These are phyloP conservation scores for Aspergillus alliaceus DNA, from an alignment of 2,329 filamentous ascomycete species.

Conservation along the genomic window DNA sequence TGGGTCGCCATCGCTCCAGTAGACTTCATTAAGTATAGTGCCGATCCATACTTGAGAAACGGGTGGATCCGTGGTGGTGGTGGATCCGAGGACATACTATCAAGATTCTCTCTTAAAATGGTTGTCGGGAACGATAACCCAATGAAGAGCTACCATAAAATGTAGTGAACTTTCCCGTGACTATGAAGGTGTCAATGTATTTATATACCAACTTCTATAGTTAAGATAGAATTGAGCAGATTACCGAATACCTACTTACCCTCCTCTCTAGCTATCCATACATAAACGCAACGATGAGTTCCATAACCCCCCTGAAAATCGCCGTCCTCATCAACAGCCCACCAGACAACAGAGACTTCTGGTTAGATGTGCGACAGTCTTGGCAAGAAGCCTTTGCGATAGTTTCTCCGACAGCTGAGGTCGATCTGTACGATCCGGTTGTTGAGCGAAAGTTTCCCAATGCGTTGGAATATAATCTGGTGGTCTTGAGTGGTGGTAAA, in stretches of 20 bases:
- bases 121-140: too few species aligned
- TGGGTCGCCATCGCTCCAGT: too few species aligned
- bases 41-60: too few species aligned
- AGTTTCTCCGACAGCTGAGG: slow-evolving; percentile 3
- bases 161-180: too few species aligned
- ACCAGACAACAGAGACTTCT: slow-evolving; percentile 9
- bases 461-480: slow-evolving; percentile 42
- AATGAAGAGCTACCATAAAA: too few species aligned
- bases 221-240: too few species aligned
- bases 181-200: too few species aligned
- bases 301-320: not conserved
- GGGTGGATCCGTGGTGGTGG: too few species aligned
- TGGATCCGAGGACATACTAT: too few species aligned
- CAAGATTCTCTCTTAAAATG: too few species aligned
- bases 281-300: not conserved
- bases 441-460: slow-evolving; percentile 31
- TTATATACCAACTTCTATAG: too few species aligned
- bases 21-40: too few species aligned
- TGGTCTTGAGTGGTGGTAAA: slow-evolving; percentile 47
- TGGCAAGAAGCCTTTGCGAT: not conserved
- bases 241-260: not conserved
- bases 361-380: slow-evolving; percentile 5
- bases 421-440: slow-evolving; percentile 29
- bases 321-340: slow-evolving; percentile 8
- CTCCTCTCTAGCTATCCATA: not conserved